Conservation (phyloP, 179 eudicot species). For the Carnegiea gigantea region DNA sequence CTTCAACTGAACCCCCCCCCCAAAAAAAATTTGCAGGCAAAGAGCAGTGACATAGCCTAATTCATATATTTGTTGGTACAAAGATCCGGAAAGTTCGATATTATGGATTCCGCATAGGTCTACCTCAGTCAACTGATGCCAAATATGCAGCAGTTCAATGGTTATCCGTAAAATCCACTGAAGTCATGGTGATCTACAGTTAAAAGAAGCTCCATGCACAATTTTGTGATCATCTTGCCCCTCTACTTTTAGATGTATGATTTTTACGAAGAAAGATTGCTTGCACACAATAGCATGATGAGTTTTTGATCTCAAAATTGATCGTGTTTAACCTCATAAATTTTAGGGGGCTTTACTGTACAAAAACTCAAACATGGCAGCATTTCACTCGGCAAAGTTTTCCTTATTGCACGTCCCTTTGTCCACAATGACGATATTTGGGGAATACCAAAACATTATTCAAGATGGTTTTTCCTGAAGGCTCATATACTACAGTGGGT, state of each 20-base stretch:
- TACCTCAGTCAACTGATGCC: background rate
- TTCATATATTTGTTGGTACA: background rate
- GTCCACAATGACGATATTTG: too few species aligned
- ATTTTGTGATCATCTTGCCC: slow-evolving; percentile 13
- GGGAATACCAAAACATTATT: too few species aligned
- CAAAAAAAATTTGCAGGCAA: slow-evolving; percentile 24
- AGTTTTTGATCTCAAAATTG: background rate
- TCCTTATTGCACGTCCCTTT: too few species aligned
- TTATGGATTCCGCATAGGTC: background rate
- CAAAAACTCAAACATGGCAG: too few species aligned
- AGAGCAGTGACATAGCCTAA: slow-evolving; percentile 7
- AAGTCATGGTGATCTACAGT: background rate
- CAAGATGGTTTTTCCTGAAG: too few species aligned
- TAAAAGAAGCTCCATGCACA: slow-evolving; percentile 18
- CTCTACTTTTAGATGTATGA: background rate
- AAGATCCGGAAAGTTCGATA: background rate
- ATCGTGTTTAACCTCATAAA: background rate
- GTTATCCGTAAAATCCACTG: background rate
- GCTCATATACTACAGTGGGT: too few species aligned
- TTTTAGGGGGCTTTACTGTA: too few species aligned
- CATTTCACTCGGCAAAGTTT: too few species aligned
- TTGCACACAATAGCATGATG: background rate
- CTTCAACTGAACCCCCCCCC: background rate
- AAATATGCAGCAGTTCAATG: background rate
- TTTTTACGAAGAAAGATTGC: background rate